A percentile compares a stretch with the other conserved stretches of the same genome.
Evolutionary conservation across 805 yeast species (phyloP).

Genomic region (Hanseniaspora lachancei): DNA sequence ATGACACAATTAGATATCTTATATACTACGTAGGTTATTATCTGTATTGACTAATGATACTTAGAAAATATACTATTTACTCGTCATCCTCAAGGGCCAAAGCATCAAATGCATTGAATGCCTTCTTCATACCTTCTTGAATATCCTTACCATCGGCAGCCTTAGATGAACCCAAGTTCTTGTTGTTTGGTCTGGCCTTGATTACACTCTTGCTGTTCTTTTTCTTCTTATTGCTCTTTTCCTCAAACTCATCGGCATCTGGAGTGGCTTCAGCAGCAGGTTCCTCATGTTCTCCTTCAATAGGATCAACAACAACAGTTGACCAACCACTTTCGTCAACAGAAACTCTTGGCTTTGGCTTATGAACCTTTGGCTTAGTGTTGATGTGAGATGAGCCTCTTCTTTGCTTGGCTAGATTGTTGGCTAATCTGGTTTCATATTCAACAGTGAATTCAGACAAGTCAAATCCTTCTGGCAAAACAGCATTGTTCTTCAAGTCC

Average conservation of each 20-base stretch:
- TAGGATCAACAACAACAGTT: constrained; percentile 34
- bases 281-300: constrained; percentile 26
- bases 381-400: constrained; percentile 49
- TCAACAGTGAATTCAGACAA: constrained; percentile 48
- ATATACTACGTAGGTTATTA: neutral
- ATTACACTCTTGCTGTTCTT: constrained; percentile 33
- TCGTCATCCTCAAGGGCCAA: constrained; percentile 48
- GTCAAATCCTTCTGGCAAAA: constrained; percentile 49
- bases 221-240: constrained; percentile 31
- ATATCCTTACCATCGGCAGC: constrained; percentile 63
- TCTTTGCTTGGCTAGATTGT: constrained; percentile 33
- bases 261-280: constrained; percentile 17
- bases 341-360: constrained; percentile 37
- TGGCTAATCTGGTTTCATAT: constrained; percentile 22
- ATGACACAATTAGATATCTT: neutral
- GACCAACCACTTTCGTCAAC: constrained; percentile 79
- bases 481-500: constrained; percentile 42
- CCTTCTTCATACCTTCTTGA: constrained; percentile 50
- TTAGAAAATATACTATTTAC: constrained; percentile 23
- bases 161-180: constrained; percentile 60
- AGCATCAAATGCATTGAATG: constrained; percentile 74
- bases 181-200: constrained; percentile 57
- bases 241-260: constrained; percentile 15
- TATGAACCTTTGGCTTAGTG: constrained; percentile 43
- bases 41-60: neutral